phyloP scores from a whole-genome alignment of 2,329 filamentous ascomycete species.

The Coniochaeta pulveracea region DNA sequence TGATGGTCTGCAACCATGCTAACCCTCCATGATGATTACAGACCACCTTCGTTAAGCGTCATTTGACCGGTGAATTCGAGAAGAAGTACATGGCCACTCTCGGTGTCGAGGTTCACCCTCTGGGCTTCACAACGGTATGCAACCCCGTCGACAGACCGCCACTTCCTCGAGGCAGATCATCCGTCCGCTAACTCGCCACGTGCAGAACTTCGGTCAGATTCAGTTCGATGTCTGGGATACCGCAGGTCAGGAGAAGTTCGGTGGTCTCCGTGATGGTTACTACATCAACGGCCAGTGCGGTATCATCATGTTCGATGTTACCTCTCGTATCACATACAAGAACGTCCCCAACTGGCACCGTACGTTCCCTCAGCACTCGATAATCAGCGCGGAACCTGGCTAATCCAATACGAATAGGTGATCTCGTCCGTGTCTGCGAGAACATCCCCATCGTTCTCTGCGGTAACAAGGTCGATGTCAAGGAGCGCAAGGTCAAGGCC shows the following conservation, averaged over 20 bases:
- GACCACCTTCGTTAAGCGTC: slow-evolving; percentile 99
- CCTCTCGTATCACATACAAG: slow-evolving; percentile 99
- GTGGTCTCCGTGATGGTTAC: slow-evolving; percentile 97
- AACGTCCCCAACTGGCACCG: slow-evolving; percentile 99
- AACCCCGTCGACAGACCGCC: slow-evolving; percentile 10
- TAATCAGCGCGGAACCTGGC: slow-evolving; percentile 3
- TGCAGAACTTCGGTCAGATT: slow-evolving; percentile 84
- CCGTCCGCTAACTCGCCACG: slow-evolving; percentile 10
- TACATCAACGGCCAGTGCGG: slow-evolving; percentile 99
- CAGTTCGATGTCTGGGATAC: slow-evolving; percentile 99
- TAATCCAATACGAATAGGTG: slow-evolving; percentile 45
- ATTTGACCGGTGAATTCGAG: slow-evolving; percentile 99
- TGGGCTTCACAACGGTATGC: slow-evolving; percentile 94
- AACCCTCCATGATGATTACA: slow-evolving; percentile 26
- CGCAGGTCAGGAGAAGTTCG: slow-evolving; percentile 98
- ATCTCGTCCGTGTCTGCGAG: slow-evolving; percentile 97
- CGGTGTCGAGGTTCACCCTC: slow-evolving; percentile 98
- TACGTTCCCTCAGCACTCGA: slow-evolving; percentile 40
- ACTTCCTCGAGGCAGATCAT: background rate
- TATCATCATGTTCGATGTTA: slow-evolving; percentile 99
- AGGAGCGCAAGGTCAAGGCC: slow-evolving; percentile 99
- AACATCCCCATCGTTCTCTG: slow-evolving; percentile 97
- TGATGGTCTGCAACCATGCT: background rate
- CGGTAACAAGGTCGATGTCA: slow-evolving; percentile 99
- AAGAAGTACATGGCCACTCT: slow-evolving; percentile 99